Evolutionary conservation across 352 stramenopile species (phyloP), one percentile per base, ranked within the genome.

Genomic region (Globisporangium camurandrum): DNA sequence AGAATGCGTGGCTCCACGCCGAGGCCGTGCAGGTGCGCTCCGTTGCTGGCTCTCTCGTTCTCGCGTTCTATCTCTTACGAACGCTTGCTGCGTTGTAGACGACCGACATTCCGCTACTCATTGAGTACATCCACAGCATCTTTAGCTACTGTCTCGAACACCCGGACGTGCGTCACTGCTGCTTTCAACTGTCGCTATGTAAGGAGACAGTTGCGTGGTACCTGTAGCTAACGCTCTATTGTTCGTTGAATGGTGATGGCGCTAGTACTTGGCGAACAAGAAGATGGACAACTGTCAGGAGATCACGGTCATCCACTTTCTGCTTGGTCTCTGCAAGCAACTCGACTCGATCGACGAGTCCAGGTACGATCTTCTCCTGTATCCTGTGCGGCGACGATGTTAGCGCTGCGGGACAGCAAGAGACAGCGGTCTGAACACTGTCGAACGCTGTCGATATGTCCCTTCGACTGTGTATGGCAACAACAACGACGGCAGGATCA

Each of bases 1-100:
- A 91, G 53, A 96, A 96, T 51, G 87, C 87, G 0, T 96, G 87
- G 87, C 64, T 86, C 7, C 86, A 96, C 52, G 71, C 88, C 0
- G 87, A 96, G 59, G 87, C 87, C 8, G 71, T 96, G 4, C 87
- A 89, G 62, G 76, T 88, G 26, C 9, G 26, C 22, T 34, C 24
- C 10, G 1, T 1, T 9, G 6, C 20, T 19, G 16, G 24, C 24
- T 38, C 30, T 19, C 40, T n/a, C 23, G 5, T 22, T 17, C 3
- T n/a, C 14, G 2, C 8, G n/a, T 14, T 40, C 4, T 19, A 17
- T n/a, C 24, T 55, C 46, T 57, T n/a, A 26, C n/a, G n/a, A n/a
- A n/a, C n/a, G 30, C 30, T 8, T 34, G 30, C 14, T 8, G 31
- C 27, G 31, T 8, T 27, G 7, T 40, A 96, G 70, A 96, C 84